Evolutionary conservation across 257 asterid species (phyloP), one percentile per base, ranked within the genome.

Genomic region (Ophiorrhiza pumila): DNA sequence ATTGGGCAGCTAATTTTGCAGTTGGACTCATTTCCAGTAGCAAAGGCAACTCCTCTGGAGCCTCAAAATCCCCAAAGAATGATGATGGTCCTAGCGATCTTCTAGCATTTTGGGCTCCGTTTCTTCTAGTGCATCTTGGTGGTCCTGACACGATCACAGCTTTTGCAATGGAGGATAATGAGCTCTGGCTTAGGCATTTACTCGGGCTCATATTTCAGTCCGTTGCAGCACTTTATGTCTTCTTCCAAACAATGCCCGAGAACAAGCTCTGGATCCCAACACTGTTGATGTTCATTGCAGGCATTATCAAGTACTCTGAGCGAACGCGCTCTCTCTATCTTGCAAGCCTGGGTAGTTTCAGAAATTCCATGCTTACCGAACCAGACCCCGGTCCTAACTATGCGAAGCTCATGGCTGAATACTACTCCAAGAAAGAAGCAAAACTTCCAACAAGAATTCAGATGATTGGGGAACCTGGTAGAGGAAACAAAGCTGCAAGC

Each of bases 101-200:
- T 27, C 80, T 81, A 0, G 86, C 85, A 1, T 83, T 85, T 25
- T 87, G 91, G 89, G 81, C 88, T 1, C 83, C 91, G 2, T 85
- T 83, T 71, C 83, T 87, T 46, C 79, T 87, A 49, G 81, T 85
- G 10, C 91, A 85, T 49, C 89, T 87, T 0, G 87, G 92, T 0
- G 92, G 92, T 7, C 92, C 87, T 2, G 88, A 87, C 68, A 79
- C 84, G 17, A 87, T 87, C 17, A 81, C 88, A 2, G 92, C 92
- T 1, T 87, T 81, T 9, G 69, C 88, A 22, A 65, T 85, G 17
- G 92, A 87, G 68, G 90, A 87, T 53, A 87, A 85, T 57, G 82
- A 80, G 47, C 84, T 85, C 1, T 87, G 89, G 92, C 68, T 58
- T n/a, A 61, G 88, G 61, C 82, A 85, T 71, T 34, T 83, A n/a